Evolutionary conservation across 805 yeast species (phyloP), one percentile per base, ranked within the genome.

Genomic region (Candida xyloterini): DNA sequence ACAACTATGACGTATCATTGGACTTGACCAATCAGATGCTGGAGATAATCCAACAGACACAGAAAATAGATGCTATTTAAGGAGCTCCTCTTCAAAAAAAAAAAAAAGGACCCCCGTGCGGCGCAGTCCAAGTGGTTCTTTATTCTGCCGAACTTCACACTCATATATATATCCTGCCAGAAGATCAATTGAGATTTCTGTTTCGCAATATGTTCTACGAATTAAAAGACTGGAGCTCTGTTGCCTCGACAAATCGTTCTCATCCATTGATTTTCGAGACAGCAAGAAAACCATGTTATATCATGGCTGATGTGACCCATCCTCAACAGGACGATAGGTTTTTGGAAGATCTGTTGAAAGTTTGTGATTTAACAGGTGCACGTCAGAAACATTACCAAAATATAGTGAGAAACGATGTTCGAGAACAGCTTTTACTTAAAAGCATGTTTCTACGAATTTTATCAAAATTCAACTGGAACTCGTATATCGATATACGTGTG

Each of bases 241-340:
- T 55, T 27, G 55, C 56, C 11, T 50, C 53, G 6, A 46, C 48
- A 7, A 35, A 40, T n/a, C 40, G 49, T 15, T 47, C 54, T 4
- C 58, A 55, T 36, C 58, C 61, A 7, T 37, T 52, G 21, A 49
- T 55, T n/a, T 56, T 50, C 41, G 56, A 55, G 32, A 34, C 48
- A 2, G 33, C 36, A 14, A n/a, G 33, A 9, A 25, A 32, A 15
- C 55, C 57, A 10, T 28, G 40, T 23, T 48, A 53, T 27, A 43
- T 50, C 18, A 40, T 42, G 36, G 21, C 44, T 9, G 48, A 46
- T 15, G 35, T 35, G 22, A 28, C n/a, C 5, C 40, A 41, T n/a
- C 38, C 49, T 5, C 43, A 38, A 21, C 52, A 52, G 32, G 54
- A 55, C 24, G 58, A 55, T 33, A 39, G 30, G 14, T 52, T 40